Evolutionary conservation across 176 grass and related monocot species (phyloP).

Genomic region (Oryza glumipatula): DNA sequence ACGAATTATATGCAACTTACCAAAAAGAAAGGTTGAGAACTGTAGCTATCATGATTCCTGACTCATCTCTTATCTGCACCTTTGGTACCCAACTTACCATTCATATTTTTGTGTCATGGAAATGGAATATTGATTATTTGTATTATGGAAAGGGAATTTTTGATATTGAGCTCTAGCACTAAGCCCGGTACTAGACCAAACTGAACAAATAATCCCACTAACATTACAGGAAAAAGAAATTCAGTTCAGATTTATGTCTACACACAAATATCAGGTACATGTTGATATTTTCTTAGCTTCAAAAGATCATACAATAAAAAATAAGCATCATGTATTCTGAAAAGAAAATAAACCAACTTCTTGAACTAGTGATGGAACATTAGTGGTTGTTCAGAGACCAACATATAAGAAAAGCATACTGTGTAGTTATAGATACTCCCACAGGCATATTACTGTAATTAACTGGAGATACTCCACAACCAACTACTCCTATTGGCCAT

Average conservation of each 20-base stretch:
- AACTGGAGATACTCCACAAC: neutral
- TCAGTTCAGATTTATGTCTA: neutral
- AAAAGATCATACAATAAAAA: neutral
- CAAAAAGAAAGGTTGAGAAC: neutral
- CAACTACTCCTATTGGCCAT: neutral
- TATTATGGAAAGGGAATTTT: neutral
- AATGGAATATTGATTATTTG: too few relatives aligned
- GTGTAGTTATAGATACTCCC: neutral
- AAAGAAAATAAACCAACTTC: neutral
- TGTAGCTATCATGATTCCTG: constrained; percentile 37
- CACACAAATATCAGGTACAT: neutral
- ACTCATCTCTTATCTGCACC: constrained; percentile 32
- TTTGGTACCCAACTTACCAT: neutral
- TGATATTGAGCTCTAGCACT: neutral
- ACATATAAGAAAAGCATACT: neutral
- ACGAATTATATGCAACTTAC: neutral
- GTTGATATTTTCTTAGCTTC: neutral
- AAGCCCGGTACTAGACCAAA: neutral
- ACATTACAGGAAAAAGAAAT: neutral
- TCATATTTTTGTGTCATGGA: neutral
- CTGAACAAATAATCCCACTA: neutral
- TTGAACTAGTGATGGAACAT: neutral
- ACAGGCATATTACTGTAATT: neutral
- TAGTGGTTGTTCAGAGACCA: neutral
- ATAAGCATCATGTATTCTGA: neutral